A percentile compares a stretch with the other conserved stretches of the same genome.
Evolutionary conservation across 75 land plant species (phyloP).

Genomic region (Chamaecyparis obtusa): DNA sequence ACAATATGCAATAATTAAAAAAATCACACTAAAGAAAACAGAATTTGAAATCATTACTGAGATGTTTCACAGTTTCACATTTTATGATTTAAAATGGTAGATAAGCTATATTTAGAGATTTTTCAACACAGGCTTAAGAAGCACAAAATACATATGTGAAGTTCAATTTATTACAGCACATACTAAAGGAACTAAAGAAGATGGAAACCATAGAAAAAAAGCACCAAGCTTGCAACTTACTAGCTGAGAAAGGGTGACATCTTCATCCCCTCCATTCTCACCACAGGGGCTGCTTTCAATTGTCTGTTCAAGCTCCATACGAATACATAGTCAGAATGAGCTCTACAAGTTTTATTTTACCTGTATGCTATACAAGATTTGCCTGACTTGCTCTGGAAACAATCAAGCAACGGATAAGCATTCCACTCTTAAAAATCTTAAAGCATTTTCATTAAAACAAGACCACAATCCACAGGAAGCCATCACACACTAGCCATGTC

Average conservation of each 20-base stretch:
- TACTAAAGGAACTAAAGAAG: not conserved
- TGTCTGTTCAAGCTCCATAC: constrained; percentile 31
- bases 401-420: not conserved
- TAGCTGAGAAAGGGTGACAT: constrained; percentile 63
- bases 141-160: not conserved
- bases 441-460: not conserved
- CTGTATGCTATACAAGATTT: not conserved
- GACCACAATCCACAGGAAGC: not conserved
- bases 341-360: not conserved
- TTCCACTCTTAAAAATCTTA: not conserved
- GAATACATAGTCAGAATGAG: not conserved
- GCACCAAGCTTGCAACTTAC: not conserved
- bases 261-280: constrained; percentile 56
- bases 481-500: not conserved
- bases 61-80: not conserved
- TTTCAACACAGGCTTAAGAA: not conserved
- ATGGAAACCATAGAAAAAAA: not conserved
- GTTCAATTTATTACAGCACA: not conserved
- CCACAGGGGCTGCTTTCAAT: constrained; percentile 66
- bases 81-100: not conserved
- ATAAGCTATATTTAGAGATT: not conserved
- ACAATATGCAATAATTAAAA: not conserved
- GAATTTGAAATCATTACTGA: not conserved
- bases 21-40: not conserved
- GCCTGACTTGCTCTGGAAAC: not conserved